phyloP scores from a whole-genome alignment of 2,329 filamentous ascomycete species.

The Aureobasidium sp. region DNA sequence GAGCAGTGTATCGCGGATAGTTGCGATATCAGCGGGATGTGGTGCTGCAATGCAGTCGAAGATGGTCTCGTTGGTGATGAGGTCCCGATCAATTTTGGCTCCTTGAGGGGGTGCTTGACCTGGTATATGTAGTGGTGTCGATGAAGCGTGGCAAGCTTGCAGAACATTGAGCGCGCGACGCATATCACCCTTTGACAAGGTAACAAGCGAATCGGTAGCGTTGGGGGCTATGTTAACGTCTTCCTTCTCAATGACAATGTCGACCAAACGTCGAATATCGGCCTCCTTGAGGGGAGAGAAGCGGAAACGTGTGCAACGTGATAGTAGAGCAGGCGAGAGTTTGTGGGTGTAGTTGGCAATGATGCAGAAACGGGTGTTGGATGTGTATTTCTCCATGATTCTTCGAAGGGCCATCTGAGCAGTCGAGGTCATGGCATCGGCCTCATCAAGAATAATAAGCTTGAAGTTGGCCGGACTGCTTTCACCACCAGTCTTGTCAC shows the following conservation, averaged over 20 bases:
- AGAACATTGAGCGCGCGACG: constrained; percentile 87
- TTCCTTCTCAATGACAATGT: constrained; percentile 85
- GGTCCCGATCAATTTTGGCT: constrained; percentile 65
- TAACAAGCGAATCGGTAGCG: constrained; percentile 76
- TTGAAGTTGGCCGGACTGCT: constrained; percentile 58
- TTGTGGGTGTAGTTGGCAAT: constrained; percentile 99
- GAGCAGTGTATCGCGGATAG: constrained; percentile 77
- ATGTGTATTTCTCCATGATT: constrained; percentile 99
- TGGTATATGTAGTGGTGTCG: constrained; percentile 51
- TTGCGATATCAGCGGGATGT: constrained; percentile 77
- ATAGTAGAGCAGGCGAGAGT: constrained; percentile 84
- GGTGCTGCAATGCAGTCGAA: constrained; percentile 97
- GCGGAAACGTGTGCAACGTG: constrained; percentile 86
- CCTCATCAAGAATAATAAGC: constrained; percentile 94
- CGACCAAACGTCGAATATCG: constrained; percentile 79
- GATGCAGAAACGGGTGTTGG: constrained; percentile 95
- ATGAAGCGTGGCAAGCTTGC: constrained; percentile 92
- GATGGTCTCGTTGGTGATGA: constrained; percentile 85
- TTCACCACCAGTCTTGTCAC: constrained; percentile 31
- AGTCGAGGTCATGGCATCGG: constrained; percentile 99
- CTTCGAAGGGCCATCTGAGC: constrained; percentile 94
- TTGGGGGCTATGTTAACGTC: constrained; percentile 73
- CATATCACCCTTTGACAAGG: constrained; percentile 92
- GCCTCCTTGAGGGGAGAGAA: constrained; percentile 88
- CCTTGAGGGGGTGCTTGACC: constrained; percentile 40